phyloP scores from a whole-genome alignment of 768 basidiomycete genomes.

The Kwoniella dendrophila region DNA sequence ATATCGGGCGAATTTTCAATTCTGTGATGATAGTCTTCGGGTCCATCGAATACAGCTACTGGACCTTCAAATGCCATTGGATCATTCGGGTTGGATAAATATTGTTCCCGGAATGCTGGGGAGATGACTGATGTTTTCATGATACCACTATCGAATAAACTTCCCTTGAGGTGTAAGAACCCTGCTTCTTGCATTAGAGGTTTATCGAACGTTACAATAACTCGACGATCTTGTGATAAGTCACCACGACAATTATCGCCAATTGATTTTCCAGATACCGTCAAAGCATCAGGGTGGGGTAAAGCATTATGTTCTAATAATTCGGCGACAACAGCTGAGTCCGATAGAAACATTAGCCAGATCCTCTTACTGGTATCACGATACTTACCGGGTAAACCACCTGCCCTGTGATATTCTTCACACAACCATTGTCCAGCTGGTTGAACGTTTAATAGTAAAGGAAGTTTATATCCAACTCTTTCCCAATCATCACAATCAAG shows the following conservation, averaged over 20 bases:
- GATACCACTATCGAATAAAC: constrained; percentile 53
- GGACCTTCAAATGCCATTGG: constrained; percentile 56
- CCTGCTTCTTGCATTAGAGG: constrained; percentile 50
- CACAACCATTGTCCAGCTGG: constrained; percentile 50
- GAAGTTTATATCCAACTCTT: constrained; percentile 44
- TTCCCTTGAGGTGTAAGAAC: constrained; percentile 52
- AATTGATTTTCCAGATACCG: constrained; percentile 48
- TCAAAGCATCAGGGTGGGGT: constrained; percentile 44
- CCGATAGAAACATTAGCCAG: neutral
- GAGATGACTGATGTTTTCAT: constrained; percentile 55
- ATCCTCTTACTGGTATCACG: no score
- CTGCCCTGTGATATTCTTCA: constrained; percentile 52
- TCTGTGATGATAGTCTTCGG: constrained; percentile 52
- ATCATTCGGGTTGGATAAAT: constrained; percentile 51
- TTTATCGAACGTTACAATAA: constrained; percentile 47
- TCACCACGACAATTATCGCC: constrained; percentile 48
- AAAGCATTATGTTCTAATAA: constrained; percentile 38
- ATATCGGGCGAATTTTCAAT: constrained; percentile 43
- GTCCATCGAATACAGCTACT: constrained; percentile 54
- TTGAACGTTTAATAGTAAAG: constrained; percentile 45
- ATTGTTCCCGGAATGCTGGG: constrained; percentile 48
- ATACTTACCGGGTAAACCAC: constrained; percentile 45
- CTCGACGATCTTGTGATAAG: constrained; percentile 45
- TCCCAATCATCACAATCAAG: constrained; percentile 47
- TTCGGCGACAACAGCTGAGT: constrained; percentile 45